Evolutionary conservation across 306 rosid species (phyloP).

Genomic region (Lagenaria siceraria): DNA sequence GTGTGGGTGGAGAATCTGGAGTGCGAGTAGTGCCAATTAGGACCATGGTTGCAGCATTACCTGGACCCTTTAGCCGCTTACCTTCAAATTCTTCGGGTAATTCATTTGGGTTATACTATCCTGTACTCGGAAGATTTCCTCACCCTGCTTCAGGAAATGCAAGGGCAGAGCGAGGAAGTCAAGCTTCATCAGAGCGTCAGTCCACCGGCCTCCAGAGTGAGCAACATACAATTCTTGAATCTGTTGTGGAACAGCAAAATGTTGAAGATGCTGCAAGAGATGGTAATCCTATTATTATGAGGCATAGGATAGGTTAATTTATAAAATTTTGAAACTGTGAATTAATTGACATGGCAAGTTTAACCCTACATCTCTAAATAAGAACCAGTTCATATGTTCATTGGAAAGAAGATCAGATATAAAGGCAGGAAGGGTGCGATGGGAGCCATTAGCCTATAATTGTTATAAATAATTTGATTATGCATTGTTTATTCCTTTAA

Average conservation of each 20-base stretch:
- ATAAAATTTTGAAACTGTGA: not conserved
- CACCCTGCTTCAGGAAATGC: conserved; percentile 47
- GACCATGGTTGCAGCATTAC: conserved; percentile 77
- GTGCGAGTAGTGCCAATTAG: conserved; percentile 79
- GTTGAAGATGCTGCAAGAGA: conserved; percentile 46
- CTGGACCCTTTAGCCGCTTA: conserved; percentile 45
- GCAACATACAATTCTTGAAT: conserved; percentile 26
- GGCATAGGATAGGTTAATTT: not conserved
- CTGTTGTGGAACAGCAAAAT: conserved; percentile 33
- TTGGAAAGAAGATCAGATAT: not conserved
- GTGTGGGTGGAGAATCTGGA: conserved; percentile 48
- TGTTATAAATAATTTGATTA: not conserved
- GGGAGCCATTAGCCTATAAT: not conserved
- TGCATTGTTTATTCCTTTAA: not conserved
- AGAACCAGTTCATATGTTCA: not conserved
- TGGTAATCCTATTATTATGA: conserved; percentile 37
- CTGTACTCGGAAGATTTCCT: conserved; percentile 69
- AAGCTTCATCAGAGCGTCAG: conserved; percentile 40
- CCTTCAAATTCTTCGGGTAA: conserved; percentile 66
- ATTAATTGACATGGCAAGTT: not conserved
- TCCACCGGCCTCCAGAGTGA: conserved; percentile 18
- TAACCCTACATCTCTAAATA: not conserved
- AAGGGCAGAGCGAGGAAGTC: conserved; percentile 45
- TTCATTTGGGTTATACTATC: conserved; percentile 72
- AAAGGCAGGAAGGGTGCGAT: not conserved